Conservation (phyloP, 768 basidiomycete genomes). For the Boletus patriciae region DNA sequence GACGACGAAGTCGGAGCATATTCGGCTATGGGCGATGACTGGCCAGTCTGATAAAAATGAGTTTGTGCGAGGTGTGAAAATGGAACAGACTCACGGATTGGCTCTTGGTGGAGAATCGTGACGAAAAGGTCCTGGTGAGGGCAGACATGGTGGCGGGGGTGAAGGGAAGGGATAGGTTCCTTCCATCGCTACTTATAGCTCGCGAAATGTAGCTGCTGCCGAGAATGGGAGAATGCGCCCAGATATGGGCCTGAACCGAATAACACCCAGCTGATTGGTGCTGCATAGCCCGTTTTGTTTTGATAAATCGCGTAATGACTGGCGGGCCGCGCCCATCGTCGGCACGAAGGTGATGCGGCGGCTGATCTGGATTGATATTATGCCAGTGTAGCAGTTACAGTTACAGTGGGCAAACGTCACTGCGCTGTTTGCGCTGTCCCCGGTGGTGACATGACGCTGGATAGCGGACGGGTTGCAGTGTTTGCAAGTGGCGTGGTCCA, state of each 20-base stretch:
- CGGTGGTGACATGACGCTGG: background rate
- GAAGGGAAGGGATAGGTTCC: background rate
- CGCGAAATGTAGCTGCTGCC: constrained; percentile 10
- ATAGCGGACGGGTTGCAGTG: background rate
- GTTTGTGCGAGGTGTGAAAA: background rate
- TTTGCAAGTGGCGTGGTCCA: no score
- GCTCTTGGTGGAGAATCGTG: constrained; percentile 30
- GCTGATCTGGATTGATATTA: background rate
- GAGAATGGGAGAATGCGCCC: constrained; percentile 13
- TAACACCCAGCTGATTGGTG: constrained; percentile 11
- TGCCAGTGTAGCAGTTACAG: no score
- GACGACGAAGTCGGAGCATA: background rate
- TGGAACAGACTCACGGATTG: constrained; percentile 22
- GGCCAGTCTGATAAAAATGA: constrained; percentile 2
- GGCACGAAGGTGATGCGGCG: no score
- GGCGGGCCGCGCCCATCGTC: background rate
- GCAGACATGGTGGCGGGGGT: constrained; percentile 25
- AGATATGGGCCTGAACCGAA: constrained; percentile 22
- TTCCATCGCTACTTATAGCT: constrained; percentile 29
- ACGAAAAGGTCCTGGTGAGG: constrained; percentile 30
- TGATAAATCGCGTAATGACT: constrained; percentile 3
- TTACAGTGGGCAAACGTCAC: background rate
- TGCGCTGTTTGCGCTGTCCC: background rate
- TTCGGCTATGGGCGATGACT: constrained; percentile 17
- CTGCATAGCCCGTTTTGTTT: background rate